phyloP scores from a whole-genome alignment of 2,329 filamentous ascomycete genomes.

The Seiridium unicorne region DNA sequence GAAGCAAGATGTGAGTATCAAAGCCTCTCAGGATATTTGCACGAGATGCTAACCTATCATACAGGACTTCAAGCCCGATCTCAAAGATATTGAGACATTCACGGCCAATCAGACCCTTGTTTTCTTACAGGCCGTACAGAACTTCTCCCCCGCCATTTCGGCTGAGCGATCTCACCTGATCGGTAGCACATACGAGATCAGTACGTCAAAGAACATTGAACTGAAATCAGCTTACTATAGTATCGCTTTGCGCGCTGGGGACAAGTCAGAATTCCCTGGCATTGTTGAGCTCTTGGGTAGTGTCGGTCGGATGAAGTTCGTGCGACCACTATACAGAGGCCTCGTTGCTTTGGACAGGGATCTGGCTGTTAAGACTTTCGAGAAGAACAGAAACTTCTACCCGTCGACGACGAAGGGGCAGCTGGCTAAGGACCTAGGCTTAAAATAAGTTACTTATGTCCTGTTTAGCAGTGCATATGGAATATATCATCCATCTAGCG shows the following conservation, averaged over 20 bases:
- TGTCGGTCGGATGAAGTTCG: slow-evolving; percentile 97
- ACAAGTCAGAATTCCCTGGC: slow-evolving; percentile 65
- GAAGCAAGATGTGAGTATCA: slow-evolving; percentile 56
- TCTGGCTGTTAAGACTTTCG: slow-evolving; percentile 78
- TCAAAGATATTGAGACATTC: slow-evolving; percentile 70
- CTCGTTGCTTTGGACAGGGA: slow-evolving; percentile 72
- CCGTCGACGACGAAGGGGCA: slow-evolving; percentile 88
- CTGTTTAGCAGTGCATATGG: no score
- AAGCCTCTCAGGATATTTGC: slow-evolving; percentile 12
- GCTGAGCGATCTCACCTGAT: slow-evolving; percentile 67
- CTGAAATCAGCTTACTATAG: slow-evolving; percentile 77
- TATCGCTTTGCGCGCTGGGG: slow-evolving; percentile 74
- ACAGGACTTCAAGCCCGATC: slow-evolving; percentile 60
- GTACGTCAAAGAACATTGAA: slow-evolving; percentile 80
- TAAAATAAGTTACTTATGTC: slow-evolving; percentile 20
- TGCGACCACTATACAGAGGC: slow-evolving; percentile 77
- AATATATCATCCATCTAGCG: no score
- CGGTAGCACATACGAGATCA: slow-evolving; percentile 72
- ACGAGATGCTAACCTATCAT: slow-evolving; percentile 18
- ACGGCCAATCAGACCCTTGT: slow-evolving; percentile 87
- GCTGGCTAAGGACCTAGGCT: slow-evolving; percentile 78
- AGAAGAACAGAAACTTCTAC: slow-evolving; percentile 88
- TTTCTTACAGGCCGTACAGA: slow-evolving; percentile 79
- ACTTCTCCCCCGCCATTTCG: slow-evolving; percentile 62
- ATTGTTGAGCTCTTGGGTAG: slow-evolving; percentile 73